These are phyloP conservation scores for Irpex sp. DNA, from an alignment of 1,284 basidiomycete genomes.

Conservation along the genomic window DNA sequence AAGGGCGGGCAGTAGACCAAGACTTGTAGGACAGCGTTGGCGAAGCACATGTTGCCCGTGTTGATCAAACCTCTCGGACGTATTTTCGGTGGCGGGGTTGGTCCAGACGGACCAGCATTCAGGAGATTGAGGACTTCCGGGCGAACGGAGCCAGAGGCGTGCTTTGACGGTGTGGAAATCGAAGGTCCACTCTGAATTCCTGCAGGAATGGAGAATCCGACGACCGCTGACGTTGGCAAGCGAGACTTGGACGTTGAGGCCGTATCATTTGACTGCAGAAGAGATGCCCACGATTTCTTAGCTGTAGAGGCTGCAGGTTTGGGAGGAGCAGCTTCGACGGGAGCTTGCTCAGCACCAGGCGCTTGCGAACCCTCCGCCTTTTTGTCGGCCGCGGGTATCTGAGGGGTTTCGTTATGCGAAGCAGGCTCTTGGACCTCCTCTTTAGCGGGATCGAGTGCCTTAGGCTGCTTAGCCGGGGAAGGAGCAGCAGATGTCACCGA, in stretches of 20 bases:
- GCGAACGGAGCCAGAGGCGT: constrained; percentile 39
- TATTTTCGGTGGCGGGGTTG: constrained; percentile 35
- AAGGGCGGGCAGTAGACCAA: constrained; percentile 88
- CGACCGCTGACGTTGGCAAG: constrained; percentile 60
- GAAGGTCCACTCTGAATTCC: constrained; percentile 8
- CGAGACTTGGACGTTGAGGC: constrained; percentile 35
- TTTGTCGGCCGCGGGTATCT: neutral
- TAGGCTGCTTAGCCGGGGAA: constrained; percentile 19
- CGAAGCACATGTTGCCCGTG: constrained; percentile 97
- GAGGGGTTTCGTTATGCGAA: neutral
- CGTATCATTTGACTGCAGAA: constrained; percentile 46
- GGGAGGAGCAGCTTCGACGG: too few relatives aligned
- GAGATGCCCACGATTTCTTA: constrained; percentile 71
- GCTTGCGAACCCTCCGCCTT: neutral
- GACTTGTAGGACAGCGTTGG: constrained; percentile 91
- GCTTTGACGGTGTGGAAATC: constrained; percentile 15
- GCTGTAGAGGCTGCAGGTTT: neutral
- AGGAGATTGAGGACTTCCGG: constrained; percentile 59
- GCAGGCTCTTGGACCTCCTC: constrained; percentile 11
- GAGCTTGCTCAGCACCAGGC: too few relatives aligned
- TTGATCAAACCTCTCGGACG: constrained; percentile 87
- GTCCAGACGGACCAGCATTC: constrained; percentile 38
- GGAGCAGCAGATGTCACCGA: constrained; percentile 42
- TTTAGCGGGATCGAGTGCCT: constrained; percentile 14
- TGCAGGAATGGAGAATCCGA: constrained; percentile 67